A percentile compares a stretch with the other conserved stretches of the same genome.
phyloP scores from a whole-genome alignment of 768 basidiomycete genomes.

The Calocera viscosa region DNA sequence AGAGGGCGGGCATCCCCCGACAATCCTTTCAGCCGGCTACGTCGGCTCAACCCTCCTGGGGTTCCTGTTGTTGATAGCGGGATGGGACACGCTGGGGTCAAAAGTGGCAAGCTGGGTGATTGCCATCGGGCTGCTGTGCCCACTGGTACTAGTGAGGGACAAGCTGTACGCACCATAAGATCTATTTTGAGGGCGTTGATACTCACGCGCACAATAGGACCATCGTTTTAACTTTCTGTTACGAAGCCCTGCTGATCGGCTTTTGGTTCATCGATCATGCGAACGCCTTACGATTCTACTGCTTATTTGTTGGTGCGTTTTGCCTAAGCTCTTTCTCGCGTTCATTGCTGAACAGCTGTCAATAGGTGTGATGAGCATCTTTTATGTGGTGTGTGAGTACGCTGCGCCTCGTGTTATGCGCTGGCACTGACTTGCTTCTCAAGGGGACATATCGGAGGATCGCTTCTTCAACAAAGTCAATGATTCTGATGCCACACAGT shows the following conservation, averaged over 20 bases:
- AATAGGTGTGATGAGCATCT: constrained; percentile 54
- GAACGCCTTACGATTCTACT: constrained; percentile 76
- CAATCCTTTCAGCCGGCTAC: constrained; percentile 65
- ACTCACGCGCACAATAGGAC: constrained; percentile 40
- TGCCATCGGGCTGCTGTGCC: constrained; percentile 73
- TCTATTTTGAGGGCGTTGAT: neutral
- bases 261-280: constrained; percentile 94
- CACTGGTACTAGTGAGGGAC: constrained; percentile 73
- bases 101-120: constrained; percentile 88
- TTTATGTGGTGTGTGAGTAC: constrained; percentile 73
- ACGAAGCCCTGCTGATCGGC: constrained; percentile 76
- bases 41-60: constrained; percentile 72
- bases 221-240: constrained; percentile 64
- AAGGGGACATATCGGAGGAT: constrained; percentile 91
- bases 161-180: constrained; percentile 53
- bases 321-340: neutral
- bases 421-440: constrained; percentile 10
- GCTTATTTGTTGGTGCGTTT: constrained; percentile 51
- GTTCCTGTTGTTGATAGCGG: constrained; percentile 68
- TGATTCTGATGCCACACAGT: constrained; percentile 87
- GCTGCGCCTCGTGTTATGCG: neutral
- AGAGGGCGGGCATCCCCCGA: constrained; percentile 58
- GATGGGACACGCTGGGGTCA: constrained; percentile 79
- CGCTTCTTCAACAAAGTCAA: constrained; percentile 90
- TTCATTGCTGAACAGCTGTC: constrained; percentile 20